phyloP scores from a whole-genome alignment of 116 monocot genomes.

The Cymodocea nodosa region DNA sequence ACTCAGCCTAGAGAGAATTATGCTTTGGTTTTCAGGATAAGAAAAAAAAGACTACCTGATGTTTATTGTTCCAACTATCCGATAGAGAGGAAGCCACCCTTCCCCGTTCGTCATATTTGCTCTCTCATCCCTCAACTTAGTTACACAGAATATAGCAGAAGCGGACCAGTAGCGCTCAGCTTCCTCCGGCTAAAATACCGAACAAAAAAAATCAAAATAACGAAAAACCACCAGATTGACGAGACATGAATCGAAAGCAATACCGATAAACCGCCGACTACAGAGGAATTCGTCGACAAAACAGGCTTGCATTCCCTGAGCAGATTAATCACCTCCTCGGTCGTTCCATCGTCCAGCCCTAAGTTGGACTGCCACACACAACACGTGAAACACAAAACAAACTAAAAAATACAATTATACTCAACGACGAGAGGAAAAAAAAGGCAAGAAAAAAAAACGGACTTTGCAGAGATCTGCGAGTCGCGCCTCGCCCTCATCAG shows the following conservation, averaged over 20 bases:
- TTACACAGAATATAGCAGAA: conserved; percentile 56
- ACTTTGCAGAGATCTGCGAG: conserved; percentile 62
- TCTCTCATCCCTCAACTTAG: conserved; percentile 29
- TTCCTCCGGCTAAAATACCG: conserved; percentile 36
- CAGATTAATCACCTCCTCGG: conserved; percentile 25
- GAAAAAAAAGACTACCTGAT: conserved; percentile 30
- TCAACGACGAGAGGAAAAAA: neutral
- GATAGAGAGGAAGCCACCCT: conserved; percentile 28
- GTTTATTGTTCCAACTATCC: conserved; percentile 48
- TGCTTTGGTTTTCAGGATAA: neutral
- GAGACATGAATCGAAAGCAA: neutral
- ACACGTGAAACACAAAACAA: neutral
- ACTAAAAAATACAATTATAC: no score
- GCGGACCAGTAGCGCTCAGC: conserved; percentile 51
- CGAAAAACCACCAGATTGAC: neutral
- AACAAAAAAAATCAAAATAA: neutral
- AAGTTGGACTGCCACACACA: conserved; percentile 18
- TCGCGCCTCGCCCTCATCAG: conserved; percentile 23
- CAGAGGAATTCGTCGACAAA: conserved; percentile 21
- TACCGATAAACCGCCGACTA: conserved; percentile 57
- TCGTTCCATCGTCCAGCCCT: conserved; percentile 26
- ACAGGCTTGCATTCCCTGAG: conserved; percentile 40
- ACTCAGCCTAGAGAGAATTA: neutral
- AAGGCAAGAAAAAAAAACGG: neutral
- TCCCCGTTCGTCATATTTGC: conserved; percentile 21